phyloP scores from a whole-genome alignment of 352 stramenopile species.

The Elongisporangium anandrum region DNA sequence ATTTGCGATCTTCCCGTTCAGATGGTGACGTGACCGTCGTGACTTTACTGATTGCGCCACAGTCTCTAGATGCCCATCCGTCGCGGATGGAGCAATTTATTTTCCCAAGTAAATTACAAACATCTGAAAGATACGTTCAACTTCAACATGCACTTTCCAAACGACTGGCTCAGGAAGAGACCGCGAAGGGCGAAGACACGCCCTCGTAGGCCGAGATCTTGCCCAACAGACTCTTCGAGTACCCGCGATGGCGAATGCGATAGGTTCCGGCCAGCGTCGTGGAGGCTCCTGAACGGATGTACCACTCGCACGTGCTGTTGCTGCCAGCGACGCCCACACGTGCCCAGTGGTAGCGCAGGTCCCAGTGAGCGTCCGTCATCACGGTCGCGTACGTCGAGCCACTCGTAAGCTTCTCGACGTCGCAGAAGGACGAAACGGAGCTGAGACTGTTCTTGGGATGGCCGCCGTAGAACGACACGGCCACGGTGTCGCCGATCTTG shows the following conservation, averaged over 20 bases:
- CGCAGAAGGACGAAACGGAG: conserved; percentile 38
- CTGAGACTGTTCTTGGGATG: conserved; percentile 43
- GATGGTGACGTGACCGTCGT: too few relatives aligned
- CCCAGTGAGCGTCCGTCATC: conserved; percentile 54
- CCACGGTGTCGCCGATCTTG: conserved; percentile 22
- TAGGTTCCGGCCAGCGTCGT: conserved; percentile 32
- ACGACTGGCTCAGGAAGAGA: too few relatives aligned
- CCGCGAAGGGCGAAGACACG: conserved; percentile 21
- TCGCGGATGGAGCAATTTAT: too few relatives aligned
- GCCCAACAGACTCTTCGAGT: conserved; percentile 29
- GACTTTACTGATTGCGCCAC: too few relatives aligned
- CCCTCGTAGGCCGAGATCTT: conserved; percentile 22
- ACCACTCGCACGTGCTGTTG: conserved; percentile 44
- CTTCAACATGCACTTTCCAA: too few relatives aligned
- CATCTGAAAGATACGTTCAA: too few relatives aligned
- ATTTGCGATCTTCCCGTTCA: too few relatives aligned
- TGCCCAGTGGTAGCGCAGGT: conserved; percentile 39
- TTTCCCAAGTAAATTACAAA: too few relatives aligned
- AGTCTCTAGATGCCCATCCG: too few relatives aligned
- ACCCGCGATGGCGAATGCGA: conserved; percentile 40
- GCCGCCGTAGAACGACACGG: conserved; percentile 32
- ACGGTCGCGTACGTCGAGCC: conserved; percentile 19
- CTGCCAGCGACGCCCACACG: conserved; percentile 21
- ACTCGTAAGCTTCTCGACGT: conserved; percentile 28
- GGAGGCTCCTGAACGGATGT: conserved; percentile 20